Percentiles rank a stretch among this genome's conserved stretches.
phyloP scores from a whole-genome alignment of 2,329 filamentous ascomycete genomes.

The Cadophora luteo-olivacea region DNA sequence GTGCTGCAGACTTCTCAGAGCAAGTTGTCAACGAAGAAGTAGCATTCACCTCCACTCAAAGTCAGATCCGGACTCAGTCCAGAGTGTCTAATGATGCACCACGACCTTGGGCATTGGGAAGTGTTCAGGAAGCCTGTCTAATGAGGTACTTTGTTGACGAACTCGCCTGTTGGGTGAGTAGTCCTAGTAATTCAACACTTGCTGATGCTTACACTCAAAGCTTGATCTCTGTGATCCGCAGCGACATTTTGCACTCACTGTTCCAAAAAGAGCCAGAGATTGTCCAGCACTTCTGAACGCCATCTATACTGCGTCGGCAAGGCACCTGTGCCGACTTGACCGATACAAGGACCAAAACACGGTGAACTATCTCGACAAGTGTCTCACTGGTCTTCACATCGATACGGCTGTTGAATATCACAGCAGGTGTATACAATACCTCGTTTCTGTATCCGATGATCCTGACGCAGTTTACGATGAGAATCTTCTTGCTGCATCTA shows the following conservation, averaged over 20 bases:
- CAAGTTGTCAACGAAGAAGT: conserved; percentile 1
- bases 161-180: conserved; percentile 38
- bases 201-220: conserved; percentile 25
- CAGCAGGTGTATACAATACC: conserved; percentile 49
- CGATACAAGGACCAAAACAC: conserved; percentile 40
- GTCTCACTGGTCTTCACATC: conserved; percentile 43
- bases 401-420: conserved; percentile 50
- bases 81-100: conserved; percentile 16
- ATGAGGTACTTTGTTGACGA: conserved; percentile 40
- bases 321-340: conserved; percentile 46
- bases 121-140: conserved; percentile 37
- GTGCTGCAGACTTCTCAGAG: conserved; percentile 18
- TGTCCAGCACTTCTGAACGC: conserved; percentile 47
- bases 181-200: too few relatives aligned
- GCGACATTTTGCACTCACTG: conserved; percentile 49
- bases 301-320: conserved; percentile 47
- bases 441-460: conserved; percentile 48
- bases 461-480: conserved; percentile 48
- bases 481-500: conserved; percentile 47
- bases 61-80: neutral
- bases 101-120: conserved; percentile 22
- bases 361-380: conserved; percentile 34
- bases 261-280: conserved; percentile 49
- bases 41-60: neutral
- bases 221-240: conserved; percentile 52